Evolutionary conservation across 1,284 basidiomycete species (phyloP), one percentile per base, ranked within the genome.

Genomic region (Malassezia pachydermatis): DNA sequence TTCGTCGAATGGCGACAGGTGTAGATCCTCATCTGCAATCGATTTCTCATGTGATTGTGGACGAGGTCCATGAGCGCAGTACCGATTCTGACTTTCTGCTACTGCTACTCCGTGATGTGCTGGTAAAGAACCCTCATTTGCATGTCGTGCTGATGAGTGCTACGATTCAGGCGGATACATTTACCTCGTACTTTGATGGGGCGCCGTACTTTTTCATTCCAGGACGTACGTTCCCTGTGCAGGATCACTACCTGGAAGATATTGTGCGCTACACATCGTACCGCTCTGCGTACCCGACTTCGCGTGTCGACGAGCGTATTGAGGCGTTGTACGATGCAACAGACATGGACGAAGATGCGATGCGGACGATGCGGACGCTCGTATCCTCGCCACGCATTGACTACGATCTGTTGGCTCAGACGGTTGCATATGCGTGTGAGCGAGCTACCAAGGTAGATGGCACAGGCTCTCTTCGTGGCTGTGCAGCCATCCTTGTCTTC

Each of bases 41-140:
- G 39, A 78, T 90, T 40, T 84, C 84, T 5, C 89, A 94, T 73
- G 78, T 95, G 25, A 76, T 95, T 37, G 86, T 95, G 11, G 90
- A 95, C 63, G 89, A 95, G 77, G 86, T 88, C 25, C 88, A 92
- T 67, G 88, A 92, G 74, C 80, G 88, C 43, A 87, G 86, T 13
- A 80, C 89, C 9, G 88, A 94, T 62, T 82, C 84, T 11, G 89
- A 95, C 72, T 83, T 95, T 59, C 75, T 95, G 34, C 77, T 95
- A 1, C 79, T 94, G n/a, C 83, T 92, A 65, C 75, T 80, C 23
- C 81, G 83, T 53, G 84, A 88, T 60, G 74, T 94, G 9, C 73
- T 95, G 38, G 75, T 76, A 52, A 76, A 73, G n/a, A 84, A 89
- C 62, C 74, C 76, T 30, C 78, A 72, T 6, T 78, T 95, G 65